Evolutionary conservation across 2,329 filamentous ascomycete genomes (phyloP), one percentile per base, ranked within the genome.

Genomic region (Diaporthe sp.): DNA sequence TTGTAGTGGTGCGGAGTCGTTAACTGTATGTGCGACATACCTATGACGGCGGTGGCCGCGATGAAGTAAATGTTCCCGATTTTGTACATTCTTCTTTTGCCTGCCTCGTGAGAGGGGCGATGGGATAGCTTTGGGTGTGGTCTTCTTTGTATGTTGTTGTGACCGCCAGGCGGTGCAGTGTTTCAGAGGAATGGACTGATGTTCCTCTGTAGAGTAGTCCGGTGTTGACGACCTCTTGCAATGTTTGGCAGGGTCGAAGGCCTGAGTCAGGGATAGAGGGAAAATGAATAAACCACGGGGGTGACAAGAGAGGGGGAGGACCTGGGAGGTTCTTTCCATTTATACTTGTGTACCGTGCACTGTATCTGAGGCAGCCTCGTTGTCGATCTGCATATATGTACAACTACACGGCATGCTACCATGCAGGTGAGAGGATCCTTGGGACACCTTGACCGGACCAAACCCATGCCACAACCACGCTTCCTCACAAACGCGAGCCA

Each of bases 61-160:
- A 87, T 86, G 37, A 86, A 77, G 75, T 87, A 87, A 42, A 87
- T 83, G 76, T 86, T 86, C 65, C 83, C 83, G 67, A 84, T 60
- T n/a, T 70, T 53, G 37, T 72, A 72, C 71, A 72, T 72, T n/a
- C n/a, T n/a, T n/a, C n/a, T n/a, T n/a, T n/a, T n/a, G 70, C 57
- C 22, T 44, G 28, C 42, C 44, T 62, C 51, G 57, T 17, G 34
- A 46, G 25, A 62, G 44, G 57, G 71, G 19, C 71, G 71, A 31
- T 42, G 19, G 19, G 8, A 12, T 5, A 31, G 17, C 17, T 31
- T 22, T 22, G 34, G 13, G 17, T 22, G 37, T 44, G 71, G 42
- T 42, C 22, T 39, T 65, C 3, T 53, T 57, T 22, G 19, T 60
- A 5, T 70, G 19, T 19, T 7, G 49, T 49, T 42, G 31, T 31